A percentile compares a stretch with the other conserved stretches of the same genome.
These are phyloP conservation scores for Leptodontidium sp. DNA, from an alignment of 2,329 filamentous ascomycete genomes.

Conservation along the genomic window DNA sequence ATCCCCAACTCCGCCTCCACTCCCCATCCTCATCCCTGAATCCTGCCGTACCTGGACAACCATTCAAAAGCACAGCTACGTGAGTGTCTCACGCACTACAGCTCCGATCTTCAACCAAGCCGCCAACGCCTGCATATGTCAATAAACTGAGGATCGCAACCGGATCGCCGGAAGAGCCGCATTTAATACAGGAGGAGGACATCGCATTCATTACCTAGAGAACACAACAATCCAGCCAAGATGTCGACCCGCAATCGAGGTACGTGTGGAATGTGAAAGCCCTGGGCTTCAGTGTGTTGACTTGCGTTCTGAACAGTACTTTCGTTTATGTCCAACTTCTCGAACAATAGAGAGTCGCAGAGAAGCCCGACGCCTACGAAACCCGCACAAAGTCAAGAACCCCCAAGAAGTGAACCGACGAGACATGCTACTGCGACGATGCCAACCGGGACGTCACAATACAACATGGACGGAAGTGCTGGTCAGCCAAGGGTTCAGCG, in stretches of 20 bases:
- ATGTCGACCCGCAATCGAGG: conserved; percentile 48
- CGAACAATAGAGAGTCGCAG: conserved; percentile 54
- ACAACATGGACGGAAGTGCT: conserved; percentile 35
- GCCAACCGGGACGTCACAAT: conserved; percentile 22
- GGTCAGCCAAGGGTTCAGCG: conserved; percentile 48
- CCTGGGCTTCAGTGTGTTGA: conserved; percentile 6
- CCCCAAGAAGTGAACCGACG: conserved; percentile 35
- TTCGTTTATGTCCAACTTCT: conserved; percentile 88
- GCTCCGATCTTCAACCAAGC: conserved; percentile 7
- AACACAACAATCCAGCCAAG: conserved; percentile 32
- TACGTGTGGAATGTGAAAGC: conserved; percentile 34
- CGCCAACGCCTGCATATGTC: conserved; percentile 27
- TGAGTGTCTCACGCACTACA: conserved; percentile 1
- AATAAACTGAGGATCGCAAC: conserved; percentile 25
- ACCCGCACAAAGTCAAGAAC: conserved; percentile 34
- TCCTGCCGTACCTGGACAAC: neutral
- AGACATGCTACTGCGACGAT: conserved; percentile 50
- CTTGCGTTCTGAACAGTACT: conserved; percentile 64
- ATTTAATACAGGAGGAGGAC: conserved; percentile 9
- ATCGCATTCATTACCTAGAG: conserved; percentile 35
- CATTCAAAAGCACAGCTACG: neutral
- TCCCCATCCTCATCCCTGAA: too few relatives aligned
- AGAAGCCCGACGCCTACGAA: conserved; percentile 47
- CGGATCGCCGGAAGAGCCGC: conserved; percentile 38
- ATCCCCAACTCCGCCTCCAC: neutral